phyloP scores from a whole-genome alignment of 2,329 filamentous ascomycete species.

The Drechslera avenae region DNA sequence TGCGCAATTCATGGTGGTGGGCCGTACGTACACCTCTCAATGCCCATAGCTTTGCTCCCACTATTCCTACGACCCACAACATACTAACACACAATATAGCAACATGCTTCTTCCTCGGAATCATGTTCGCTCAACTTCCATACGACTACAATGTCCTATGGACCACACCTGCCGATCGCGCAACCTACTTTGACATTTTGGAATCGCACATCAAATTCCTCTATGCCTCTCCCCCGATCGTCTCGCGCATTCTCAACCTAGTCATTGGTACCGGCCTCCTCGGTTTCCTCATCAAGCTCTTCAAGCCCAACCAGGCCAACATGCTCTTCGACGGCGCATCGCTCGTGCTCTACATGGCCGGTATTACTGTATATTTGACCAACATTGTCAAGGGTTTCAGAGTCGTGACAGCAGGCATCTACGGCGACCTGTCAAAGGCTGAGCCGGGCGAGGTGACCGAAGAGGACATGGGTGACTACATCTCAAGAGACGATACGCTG shows the following conservation, averaged over 20 bases:
- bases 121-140: slow-evolving; percentile 94
- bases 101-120: slow-evolving; percentile 96
- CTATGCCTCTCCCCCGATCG: slow-evolving; percentile 87
- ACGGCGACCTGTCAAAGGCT: slow-evolving; percentile 54
- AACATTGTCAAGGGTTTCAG: slow-evolving; percentile 96
- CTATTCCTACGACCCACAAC: not conserved
- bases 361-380: slow-evolving; percentile 88
- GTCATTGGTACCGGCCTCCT: slow-evolving; percentile 84
- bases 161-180: slow-evolving; percentile 68
- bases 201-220: slow-evolving; percentile 90
- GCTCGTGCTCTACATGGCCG: slow-evolving; percentile 78
- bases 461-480: slow-evolving; percentile 62
- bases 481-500: slow-evolving; percentile 86
- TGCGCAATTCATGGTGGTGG: slow-evolving; percentile 95
- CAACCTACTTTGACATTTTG: slow-evolving; percentile 78
- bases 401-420: slow-evolving; percentile 76
- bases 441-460: slow-evolving; percentile 38
- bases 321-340: slow-evolving; percentile 86
- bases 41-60: slow-evolving; percentile 2
- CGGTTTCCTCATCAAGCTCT: slow-evolving; percentile 92
- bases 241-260: slow-evolving; percentile 92
- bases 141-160: slow-evolving; percentile 94
- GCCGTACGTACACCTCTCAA: slow-evolving; percentile 67
- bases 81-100: slow-evolving; percentile 40
- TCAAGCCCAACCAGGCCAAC: slow-evolving; percentile 90